Base-by-base conservation (phyloP, 495 filamentous ascomycete species). In the Aspergillus ostianus region DNA sequence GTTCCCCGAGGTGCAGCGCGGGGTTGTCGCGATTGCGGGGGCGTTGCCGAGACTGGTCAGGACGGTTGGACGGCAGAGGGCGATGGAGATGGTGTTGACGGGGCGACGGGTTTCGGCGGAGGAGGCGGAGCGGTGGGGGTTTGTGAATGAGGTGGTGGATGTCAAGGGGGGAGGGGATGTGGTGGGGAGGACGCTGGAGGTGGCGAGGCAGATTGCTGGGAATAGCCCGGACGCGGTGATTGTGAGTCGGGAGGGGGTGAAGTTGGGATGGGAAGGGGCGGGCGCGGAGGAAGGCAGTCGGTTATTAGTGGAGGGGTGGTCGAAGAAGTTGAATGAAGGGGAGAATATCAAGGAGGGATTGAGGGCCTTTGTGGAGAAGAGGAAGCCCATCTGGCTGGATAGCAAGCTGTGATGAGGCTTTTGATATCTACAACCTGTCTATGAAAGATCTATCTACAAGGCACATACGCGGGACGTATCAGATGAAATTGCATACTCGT, bases 301-400 rank as follows among this genome's bases (percentile, higher is more conserved):
- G 57, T 66, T 83, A 49, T 63, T 90, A 65, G 72, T 77, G 48
- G 80, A 82, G 59, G 83, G 80, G 6, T 80, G 84, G 82, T 88
- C 80, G 67, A 73, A 67, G 61, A 70, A 78, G 67, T 79, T 96
- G 63, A 77, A 86, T 56, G 78, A 70, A 21, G 91, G 90, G 6
- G 85, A 90, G 73, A 95, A 95, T 79, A 87, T 91, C 64, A 83
- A 78, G 69, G 92, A 95, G 76, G 92, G 91, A 0, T 71, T 95
- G 54, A 78, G 64, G 76, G 89, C 88, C 56, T 96, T 96, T 81
- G 84, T 90, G 56, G 90, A 93, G 83, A 92, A 85, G 79, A 82
- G 90, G 76, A 80, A 82, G 74, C 85, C 90, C 27, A 78, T 75
- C 59, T 95, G 92, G 91, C 81, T 80, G 69, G 81, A 87, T 68